Evolutionary conservation across 2,329 filamentous ascomycete species (phyloP), one percentile per base, ranked within the genome.

Genomic region (Mollisia scopiformis): DNA sequence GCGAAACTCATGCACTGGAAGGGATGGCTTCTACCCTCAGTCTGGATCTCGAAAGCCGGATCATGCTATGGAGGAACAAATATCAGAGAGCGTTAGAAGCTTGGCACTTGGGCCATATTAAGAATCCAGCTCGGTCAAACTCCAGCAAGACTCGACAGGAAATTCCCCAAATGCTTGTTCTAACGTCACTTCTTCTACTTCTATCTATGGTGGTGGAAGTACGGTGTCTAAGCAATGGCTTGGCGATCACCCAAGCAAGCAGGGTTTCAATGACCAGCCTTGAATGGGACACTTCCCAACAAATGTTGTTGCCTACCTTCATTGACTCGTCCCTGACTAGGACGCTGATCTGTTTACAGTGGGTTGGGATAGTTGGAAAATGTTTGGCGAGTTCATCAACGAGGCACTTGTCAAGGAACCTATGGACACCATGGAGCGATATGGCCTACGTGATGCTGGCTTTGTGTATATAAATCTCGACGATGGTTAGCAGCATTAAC

Each of bases 391-490:
- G 68, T 70, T 81, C 55, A 81, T 84, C 59, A 75, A 77, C 62
- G 79, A 83, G 62, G 68, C 68, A 2, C 73, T 79, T 25, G 78
- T 84, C 64, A 64, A 82, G n/a, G 72, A 73, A 2, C 76, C 78
- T 1, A 81, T 79, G 1, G 67, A 80, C 33, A 72, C 76, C 41
- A 72, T 84, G 53, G 74, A 82, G 25, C 73, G 76, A 4, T 72
- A 79, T 0, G 82, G 79, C 6, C 73, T 83, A 5, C 76, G 77
- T 66, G 79, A 82, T 39, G 77, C 77, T 13, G 84, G 84, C 2
- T 86, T 85, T 67, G 70, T 78, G 21, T 85, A 86, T 59, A 78
- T 87, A 61, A 84, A 66, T 54, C 50, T 85, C 58, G 86, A 89
- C 66, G 87, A 89, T 69, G 88, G 86, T 73, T 89, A 81, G 82